Evolutionary conservation across 1,284 basidiomycete genomes (phyloP), one percentile per base, ranked within the genome.

Genomic region (Peniophora sp.): DNA sequence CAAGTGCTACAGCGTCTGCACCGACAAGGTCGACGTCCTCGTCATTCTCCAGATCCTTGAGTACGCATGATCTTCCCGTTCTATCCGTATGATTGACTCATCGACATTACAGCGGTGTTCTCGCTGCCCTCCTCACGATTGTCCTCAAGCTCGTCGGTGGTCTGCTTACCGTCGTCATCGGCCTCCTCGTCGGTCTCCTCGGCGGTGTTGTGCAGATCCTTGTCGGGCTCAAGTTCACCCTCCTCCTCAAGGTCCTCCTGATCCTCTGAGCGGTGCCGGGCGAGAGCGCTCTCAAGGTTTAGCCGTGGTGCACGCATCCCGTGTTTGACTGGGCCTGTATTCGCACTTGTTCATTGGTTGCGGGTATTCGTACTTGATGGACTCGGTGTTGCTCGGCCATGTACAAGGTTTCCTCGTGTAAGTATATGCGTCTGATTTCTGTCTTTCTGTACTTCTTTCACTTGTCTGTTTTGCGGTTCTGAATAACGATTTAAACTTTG

Each of bases 161-260:
- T 45, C 23, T 59, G 50, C 46, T 54, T 41, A 52, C 51, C 46
- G 56, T 56, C 47, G 49, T 59, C 44, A 50, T 52, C 27, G 54
- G 47, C 38, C 52, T 56, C 43, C 45, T 59, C 41, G 38, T 50
- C 34, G 54, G 41, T 39, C 48, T 52, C 51, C 51, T 59, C 45
- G 38, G 32, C 41, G 51, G 32, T 34, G 34, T 50, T 45, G 22
- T 56, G 20, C 23, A 23, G 32, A 45, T 59, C 53, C 54, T 59
- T 45, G 19, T 55, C 46, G n/a, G 43, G 17, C 54, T 59, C 48
- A 56, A 55, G 47, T 36, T 59, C 41, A 47, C 47, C 22, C 50
- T 55, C 44, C 45, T 54, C 49, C 46, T 59, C 53, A 50, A 34
- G 43, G 24, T 57, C 54, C 41, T 59, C 43, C 44, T 45, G 1